Conservation (phyloP, 495 filamentous ascomycete genomes). For the Clohesyomyces aquaticus region DNA sequence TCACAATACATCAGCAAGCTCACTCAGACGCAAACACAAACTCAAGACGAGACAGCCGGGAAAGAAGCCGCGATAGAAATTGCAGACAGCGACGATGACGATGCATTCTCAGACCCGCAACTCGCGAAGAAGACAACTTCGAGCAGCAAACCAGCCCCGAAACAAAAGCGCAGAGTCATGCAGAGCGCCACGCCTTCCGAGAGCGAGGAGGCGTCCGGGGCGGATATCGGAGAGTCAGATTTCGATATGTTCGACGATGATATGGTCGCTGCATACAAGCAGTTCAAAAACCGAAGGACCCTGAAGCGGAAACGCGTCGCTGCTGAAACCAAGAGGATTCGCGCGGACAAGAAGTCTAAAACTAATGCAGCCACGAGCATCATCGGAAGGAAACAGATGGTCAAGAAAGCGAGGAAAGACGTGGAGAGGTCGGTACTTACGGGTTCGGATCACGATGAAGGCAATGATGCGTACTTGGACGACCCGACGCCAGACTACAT, state of each 20-base stretch:
- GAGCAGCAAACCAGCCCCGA: background rate
- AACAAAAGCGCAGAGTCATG: background rate
- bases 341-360: constrained; percentile 41
- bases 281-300: constrained; percentile 63
- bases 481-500: constrained; percentile 63
- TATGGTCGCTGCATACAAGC: constrained; percentile 57
- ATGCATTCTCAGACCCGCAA: too few relatives aligned
- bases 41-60: background rate
- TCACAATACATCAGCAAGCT: constrained; percentile 5
- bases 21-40: background rate
- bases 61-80: background rate
- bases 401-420: constrained; percentile 7
- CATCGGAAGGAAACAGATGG: constrained; percentile 41
- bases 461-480: constrained; percentile 55
- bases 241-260: constrained; percentile 49
- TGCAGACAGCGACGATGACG: background rate
- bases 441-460: constrained; percentile 43
- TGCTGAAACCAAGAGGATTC: constrained; percentile 55
- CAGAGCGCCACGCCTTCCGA: background rate
- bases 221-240: constrained; percentile 4
- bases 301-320: constrained; percentile 58
- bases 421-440: background rate
- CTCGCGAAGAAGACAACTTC: background rate
- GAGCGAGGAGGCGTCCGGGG: background rate
- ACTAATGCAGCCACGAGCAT: constrained; percentile 47